These are phyloP conservation scores for Alopecurus myosuroides DNA, from an alignment of 176 grass and related monocot species.

Conservation along the genomic window DNA sequence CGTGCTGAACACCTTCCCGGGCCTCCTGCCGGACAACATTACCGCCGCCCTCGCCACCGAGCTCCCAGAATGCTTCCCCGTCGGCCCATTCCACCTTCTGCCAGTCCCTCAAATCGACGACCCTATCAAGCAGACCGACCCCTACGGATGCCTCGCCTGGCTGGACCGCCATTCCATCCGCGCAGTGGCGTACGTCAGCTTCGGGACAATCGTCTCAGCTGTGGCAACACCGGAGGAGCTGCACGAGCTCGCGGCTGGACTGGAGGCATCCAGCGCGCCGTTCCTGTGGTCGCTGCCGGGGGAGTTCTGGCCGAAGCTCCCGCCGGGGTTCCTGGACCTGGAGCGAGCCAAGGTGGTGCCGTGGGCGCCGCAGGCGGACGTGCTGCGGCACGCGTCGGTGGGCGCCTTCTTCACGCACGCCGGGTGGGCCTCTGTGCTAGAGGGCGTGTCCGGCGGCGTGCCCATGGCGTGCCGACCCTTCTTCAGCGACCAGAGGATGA, in stretches of 20 bases:
- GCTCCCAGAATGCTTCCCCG: neutral
- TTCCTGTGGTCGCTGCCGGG: neutral
- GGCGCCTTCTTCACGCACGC: neutral
- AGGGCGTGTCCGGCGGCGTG: no score
- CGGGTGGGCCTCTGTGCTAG: neutral
- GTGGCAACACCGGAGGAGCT: conserved; percentile 10
- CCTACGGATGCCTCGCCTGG: conserved; percentile 45
- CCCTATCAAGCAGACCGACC: neutral
- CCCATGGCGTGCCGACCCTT: neutral
- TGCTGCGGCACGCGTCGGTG: neutral
- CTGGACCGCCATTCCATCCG: neutral
- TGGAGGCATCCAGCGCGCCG: conserved; percentile 16
- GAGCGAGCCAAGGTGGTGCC: neutral
- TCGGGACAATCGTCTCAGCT: conserved; percentile 22
- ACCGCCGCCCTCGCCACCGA: neutral
- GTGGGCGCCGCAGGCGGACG: neutral
- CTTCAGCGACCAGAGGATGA: neutral
- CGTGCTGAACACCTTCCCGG: conserved; percentile 32
- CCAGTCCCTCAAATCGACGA: neutral
- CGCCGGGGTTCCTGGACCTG: neutral
- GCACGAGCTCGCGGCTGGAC: conserved; percentile 14
- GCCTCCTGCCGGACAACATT: neutral
- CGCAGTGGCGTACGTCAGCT: conserved; percentile 40
- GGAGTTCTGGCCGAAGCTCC: neutral
- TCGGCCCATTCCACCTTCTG: conserved; percentile 45